Evolutionary conservation across 1,139 yeast genomes (phyloP), one percentile per base, ranked within the genome.

Genomic region (Meyerozyma carpophila): DNA sequence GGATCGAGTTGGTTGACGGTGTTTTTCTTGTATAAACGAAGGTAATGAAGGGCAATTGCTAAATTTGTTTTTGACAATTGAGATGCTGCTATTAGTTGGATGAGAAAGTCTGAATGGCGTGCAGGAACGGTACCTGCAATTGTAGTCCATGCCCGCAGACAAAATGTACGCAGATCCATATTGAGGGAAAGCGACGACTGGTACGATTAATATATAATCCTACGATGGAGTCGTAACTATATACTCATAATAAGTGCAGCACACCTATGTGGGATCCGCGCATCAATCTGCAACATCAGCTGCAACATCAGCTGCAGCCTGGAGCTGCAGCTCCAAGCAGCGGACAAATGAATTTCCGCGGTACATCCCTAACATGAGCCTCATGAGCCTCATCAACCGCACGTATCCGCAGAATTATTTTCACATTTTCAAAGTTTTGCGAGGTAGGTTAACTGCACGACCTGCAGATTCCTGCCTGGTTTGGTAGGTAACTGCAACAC

Each of bases 31-130:
- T 29, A 29, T 13, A 16, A n/a, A 3, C 27, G 20, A 8, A 31
- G 31, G 41, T 39, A 34, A 32, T 26, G 18, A 10, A 40, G 20
- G 34, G 37, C 32, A 11, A 34, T 28, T 16, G 29, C 50, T 21
- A 51, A 43, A 20, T 50, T 51, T 26, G 49, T 42, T 2, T 47
- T 41, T 13, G 46, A 41, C 21, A 50, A 44, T 24, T 51, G 50
- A 14, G 50, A 47, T 10, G 51, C 43, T 6, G 41, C 39, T 32
- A 51, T 51, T n/a, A 46, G 28, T 11, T 21, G 26, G 36, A 20
- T 3, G n/a, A 39, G 36, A 29, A 28, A 20, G 13, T 11, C 6
- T 16, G 27, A 16, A n/a, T 28, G 25, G 13, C 16, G 31, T 14
- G 18, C 21, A 24, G 21, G 9, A 21, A 14, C 6, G 37, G 3